These are phyloP conservation scores for Allium cepa DNA, from an alignment of 106 monocot species.

Conservation along the genomic window DNA sequence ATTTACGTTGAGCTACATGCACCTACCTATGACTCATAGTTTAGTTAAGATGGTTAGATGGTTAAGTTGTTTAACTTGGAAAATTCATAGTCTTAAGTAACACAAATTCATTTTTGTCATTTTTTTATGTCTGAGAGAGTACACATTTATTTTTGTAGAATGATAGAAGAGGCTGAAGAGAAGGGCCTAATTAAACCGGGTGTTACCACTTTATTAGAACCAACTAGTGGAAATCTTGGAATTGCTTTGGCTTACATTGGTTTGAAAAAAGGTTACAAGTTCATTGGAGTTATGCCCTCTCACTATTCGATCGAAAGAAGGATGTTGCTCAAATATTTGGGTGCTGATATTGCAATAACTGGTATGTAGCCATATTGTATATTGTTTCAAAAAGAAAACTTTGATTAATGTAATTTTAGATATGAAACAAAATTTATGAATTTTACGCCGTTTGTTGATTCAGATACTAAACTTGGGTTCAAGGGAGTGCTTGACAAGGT, in stretches of 20 bases:
- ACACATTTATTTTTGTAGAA: slow-evolving; percentile 29
- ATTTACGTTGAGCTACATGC: too few relatives aligned
- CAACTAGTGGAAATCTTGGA: slow-evolving; percentile 84
- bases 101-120: too few relatives aligned
- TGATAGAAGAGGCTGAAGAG: slow-evolving; percentile 93
- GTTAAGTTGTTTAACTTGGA: too few relatives aligned
- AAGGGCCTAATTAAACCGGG: slow-evolving; percentile 73
- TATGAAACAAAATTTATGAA: too few relatives aligned
- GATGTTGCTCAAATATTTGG: slow-evolving; percentile 60
- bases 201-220: slow-evolving; percentile 51
- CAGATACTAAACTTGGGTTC: slow-evolving; percentile 48
- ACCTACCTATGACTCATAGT: too few relatives aligned
- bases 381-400: too few relatives aligned
- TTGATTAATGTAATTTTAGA: too few relatives aligned
- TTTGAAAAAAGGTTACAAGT: slow-evolving; percentile 67
- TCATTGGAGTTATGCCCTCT: slow-evolving; percentile 61
- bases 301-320: slow-evolving; percentile 55
- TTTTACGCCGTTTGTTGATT: too few relatives aligned
- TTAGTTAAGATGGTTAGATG: too few relatives aligned
- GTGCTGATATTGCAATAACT: slow-evolving; percentile 53
- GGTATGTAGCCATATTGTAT: slow-evolving; percentile 26
- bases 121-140: too few relatives aligned
- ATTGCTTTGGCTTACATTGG: slow-evolving; percentile 49
- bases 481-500: slow-evolving; percentile 39
- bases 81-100: too few relatives aligned